Conservation (phyloP, 805 yeast genomes). For the Starmerella apis region DNA sequence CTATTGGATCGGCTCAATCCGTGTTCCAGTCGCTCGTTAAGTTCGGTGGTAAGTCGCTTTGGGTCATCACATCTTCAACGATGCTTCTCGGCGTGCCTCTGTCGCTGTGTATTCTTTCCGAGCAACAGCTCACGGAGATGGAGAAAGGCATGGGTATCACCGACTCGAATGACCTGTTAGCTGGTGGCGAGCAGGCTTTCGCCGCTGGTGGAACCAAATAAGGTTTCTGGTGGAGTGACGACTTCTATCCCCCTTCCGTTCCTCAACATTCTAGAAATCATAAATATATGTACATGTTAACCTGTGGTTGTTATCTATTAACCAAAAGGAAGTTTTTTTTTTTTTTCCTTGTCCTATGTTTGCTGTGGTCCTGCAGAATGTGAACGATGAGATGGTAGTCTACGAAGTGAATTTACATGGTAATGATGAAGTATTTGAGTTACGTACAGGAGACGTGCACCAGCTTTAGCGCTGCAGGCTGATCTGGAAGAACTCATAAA, state of each 20-base stretch:
- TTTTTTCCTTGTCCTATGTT: neutral
- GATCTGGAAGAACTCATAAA: neutral
- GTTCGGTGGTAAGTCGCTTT: slow-evolving; percentile 64
- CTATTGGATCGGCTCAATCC: slow-evolving; percentile 31
- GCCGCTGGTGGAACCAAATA: slow-evolving; percentile 23
- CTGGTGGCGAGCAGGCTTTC: slow-evolving; percentile 33
- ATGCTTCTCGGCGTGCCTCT: slow-evolving; percentile 87
- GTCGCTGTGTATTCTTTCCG: slow-evolving; percentile 77
- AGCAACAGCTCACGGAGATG: slow-evolving; percentile 87
- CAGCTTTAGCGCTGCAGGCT: slow-evolving; percentile 1
- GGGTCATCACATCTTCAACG: slow-evolving; percentile 77
- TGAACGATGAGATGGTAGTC: too few species aligned
- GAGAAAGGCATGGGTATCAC: slow-evolving; percentile 65
- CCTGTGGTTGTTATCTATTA: neutral
- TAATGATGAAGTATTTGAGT: neutral
- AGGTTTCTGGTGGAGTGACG: neutral
- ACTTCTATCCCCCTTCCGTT: neutral
- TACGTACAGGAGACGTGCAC: neutral
- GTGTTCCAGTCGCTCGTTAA: slow-evolving; percentile 40
- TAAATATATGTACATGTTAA: slow-evolving; percentile 4
- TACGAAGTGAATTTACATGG: neutral
- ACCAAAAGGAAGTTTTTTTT: neutral
- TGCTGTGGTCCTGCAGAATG: too few species aligned
- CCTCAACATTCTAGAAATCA: neutral
- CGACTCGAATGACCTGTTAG: slow-evolving; percentile 24